Conservation (phyloP, 2,329 filamentous ascomycete genomes). For the Colletotrichum euphorbiae region DNA sequence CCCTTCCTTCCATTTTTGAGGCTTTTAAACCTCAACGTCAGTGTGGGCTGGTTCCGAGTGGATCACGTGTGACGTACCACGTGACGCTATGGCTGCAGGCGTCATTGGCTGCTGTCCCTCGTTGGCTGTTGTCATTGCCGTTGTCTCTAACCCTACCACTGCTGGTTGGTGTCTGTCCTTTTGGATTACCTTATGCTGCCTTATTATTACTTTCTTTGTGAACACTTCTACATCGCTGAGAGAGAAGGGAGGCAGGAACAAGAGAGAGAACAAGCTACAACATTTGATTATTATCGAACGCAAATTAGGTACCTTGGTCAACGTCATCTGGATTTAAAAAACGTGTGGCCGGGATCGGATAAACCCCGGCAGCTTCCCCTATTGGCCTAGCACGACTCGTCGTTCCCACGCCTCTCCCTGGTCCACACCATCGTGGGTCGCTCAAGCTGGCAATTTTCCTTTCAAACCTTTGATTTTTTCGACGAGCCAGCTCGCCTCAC, state of each 20-base stretch:
- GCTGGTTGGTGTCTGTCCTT: too few species aligned
- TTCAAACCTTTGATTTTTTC: slow-evolving; percentile 42
- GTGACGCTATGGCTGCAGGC: slow-evolving; percentile 13
- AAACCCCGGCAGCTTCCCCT: slow-evolving; percentile 27
- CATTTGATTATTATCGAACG: background rate
- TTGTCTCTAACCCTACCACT: too few species aligned
- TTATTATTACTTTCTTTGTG: too few species aligned
- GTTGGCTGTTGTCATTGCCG: too few species aligned
- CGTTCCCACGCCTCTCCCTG: slow-evolving; percentile 35
- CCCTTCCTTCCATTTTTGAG: background rate
- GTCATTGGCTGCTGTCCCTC: background rate
- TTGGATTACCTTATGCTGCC: too few species aligned
- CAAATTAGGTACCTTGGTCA: background rate
- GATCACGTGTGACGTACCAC: slow-evolving; percentile 33
- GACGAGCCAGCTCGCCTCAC: slow-evolving; percentile 41
- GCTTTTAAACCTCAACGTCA: slow-evolving; percentile 9
- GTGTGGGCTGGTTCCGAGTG: background rate
- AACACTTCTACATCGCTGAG: background rate
- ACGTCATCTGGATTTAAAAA: slow-evolving; percentile 38
- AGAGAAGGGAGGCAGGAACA: background rate
- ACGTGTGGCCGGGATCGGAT: slow-evolving; percentile 37
- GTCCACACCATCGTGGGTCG: slow-evolving; percentile 40
- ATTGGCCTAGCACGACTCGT: slow-evolving; percentile 5
- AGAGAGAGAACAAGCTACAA: background rate
- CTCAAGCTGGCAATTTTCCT: slow-evolving; percentile 43